Percentiles rank a stretch among this genome's conserved stretches.
phyloP scores from a whole-genome alignment of 2,329 filamentous ascomycete genomes.

The Triangularia verruculosa region DNA sequence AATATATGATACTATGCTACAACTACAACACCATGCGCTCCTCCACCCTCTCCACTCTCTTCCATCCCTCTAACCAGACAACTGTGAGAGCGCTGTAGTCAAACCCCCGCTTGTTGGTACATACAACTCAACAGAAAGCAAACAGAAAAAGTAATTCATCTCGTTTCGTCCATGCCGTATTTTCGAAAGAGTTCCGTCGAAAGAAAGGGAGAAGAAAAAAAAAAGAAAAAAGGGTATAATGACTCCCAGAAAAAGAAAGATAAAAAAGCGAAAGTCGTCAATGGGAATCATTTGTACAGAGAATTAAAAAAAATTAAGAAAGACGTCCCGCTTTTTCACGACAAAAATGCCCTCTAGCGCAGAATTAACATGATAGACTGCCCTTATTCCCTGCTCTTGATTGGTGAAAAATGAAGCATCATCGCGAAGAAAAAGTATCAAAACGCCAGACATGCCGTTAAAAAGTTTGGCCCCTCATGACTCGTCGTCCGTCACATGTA shows the following conservation, averaged over 20 bases:
- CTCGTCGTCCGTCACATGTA: conserved; percentile 12
- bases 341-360: not conserved
- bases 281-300: not conserved
- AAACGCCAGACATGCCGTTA: conserved; percentile 12
- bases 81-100: no score
- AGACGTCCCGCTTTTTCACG: no score
- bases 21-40: not conserved
- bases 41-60: not conserved
- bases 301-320: no score
- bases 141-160: not conserved
- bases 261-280: conserved; percentile 1
- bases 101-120: not conserved
- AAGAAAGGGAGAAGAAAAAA: no score
- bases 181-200: not conserved
- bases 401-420: not conserved
- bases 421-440: conserved; percentile 1
- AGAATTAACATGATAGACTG: not conserved
- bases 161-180: not conserved
- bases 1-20: not conserved
- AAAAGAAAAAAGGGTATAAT: not conserved
- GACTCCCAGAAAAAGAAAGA: not conserved
- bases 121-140: not conserved
- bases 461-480: conserved; percentile 15
- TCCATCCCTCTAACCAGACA: not conserved
- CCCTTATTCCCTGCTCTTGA: not conserved